Evolutionary conservation across 2,329 filamentous ascomycete genomes (phyloP).

Genomic region (Clonostachys solani): DNA sequence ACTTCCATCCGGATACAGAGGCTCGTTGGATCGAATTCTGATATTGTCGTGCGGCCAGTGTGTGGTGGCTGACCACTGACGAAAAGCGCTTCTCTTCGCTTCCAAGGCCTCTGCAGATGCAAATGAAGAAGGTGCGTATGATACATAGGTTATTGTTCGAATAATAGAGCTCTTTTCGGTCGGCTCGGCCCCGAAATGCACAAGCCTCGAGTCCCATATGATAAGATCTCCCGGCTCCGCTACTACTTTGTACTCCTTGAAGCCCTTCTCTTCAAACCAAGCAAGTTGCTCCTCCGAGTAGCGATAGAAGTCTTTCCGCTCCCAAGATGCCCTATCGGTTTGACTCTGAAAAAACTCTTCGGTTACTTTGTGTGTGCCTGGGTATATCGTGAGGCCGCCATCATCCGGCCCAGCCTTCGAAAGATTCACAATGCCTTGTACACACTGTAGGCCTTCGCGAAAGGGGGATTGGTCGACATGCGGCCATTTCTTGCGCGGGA

Average conservation of each 20-base stretch:
- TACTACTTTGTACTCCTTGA: slow-evolving; percentile 9
- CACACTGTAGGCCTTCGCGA: slow-evolving; percentile 15
- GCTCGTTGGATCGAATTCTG: slow-evolving; percentile 20
- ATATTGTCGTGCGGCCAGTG: slow-evolving; percentile 31
- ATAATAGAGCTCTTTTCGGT: slow-evolving; percentile 21
- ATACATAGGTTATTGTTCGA: slow-evolving; percentile 27
- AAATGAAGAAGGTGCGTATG: slow-evolving; percentile 26
- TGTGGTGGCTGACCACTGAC: slow-evolving; percentile 15
- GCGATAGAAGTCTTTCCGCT: slow-evolving; percentile 24
- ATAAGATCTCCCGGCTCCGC: slow-evolving; percentile 16
- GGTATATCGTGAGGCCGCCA: slow-evolving; percentile 15
- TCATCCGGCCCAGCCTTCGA: slow-evolving; percentile 5
- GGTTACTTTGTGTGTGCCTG: slow-evolving; percentile 5
- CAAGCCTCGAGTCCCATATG: slow-evolving; percentile 39
- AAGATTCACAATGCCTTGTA: slow-evolving; percentile 18
- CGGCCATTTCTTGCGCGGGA: slow-evolving; percentile 10
- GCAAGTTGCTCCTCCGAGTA: slow-evolving; percentile 18
- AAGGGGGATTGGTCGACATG: slow-evolving; percentile 21
- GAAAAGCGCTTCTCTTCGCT: slow-evolving; percentile 16
- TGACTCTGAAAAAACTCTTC: slow-evolving; percentile 9
- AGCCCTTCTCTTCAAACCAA: slow-evolving; percentile 11
- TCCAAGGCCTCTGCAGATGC: slow-evolving; percentile 19
- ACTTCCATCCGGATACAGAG: slow-evolving; percentile 23
- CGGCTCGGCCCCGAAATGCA: slow-evolving; percentile 33
- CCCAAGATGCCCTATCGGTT: slow-evolving; percentile 15